Evolutionary conservation across 441 rosid genomes (phyloP).

Genomic region (Pelargonium australe): DNA sequence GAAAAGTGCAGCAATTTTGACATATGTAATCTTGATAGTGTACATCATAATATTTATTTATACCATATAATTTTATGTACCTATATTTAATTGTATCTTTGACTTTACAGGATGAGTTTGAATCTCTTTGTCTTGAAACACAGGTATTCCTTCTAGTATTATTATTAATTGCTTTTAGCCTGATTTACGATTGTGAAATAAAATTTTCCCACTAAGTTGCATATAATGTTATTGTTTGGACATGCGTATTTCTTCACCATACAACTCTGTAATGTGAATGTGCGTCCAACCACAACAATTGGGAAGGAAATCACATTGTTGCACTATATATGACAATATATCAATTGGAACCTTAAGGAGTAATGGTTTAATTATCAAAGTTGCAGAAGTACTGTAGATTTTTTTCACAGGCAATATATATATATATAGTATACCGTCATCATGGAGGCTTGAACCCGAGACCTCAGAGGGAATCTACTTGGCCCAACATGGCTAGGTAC

Average conservation of each 20-base stretch:
- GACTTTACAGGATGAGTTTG: conserved; percentile 48
- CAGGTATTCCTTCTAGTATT: conserved; percentile 33
- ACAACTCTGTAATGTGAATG: neutral
- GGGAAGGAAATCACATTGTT: neutral
- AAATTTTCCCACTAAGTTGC: neutral
- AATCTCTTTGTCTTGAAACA: conserved; percentile 43
- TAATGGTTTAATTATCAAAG: too few relatives aligned
- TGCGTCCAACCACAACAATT: neutral
- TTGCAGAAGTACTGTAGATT: too few relatives aligned
- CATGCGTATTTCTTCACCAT: neutral
- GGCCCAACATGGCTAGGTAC: too few relatives aligned
- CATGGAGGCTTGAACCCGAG: too few relatives aligned
- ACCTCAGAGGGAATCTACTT: too few relatives aligned
- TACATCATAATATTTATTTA: neutral
- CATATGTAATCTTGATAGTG: neutral
- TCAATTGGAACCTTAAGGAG: too few relatives aligned
- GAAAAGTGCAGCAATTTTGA: neutral
- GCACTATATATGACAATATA: too few relatives aligned
- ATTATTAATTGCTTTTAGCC: neutral
- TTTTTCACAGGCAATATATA: too few relatives aligned
- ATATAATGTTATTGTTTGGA: neutral
- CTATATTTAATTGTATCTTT: conserved; percentile 18
- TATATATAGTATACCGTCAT: too few relatives aligned
- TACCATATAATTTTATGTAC: neutral
- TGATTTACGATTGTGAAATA: neutral